Evolutionary conservation across 805 yeast species (phyloP), one percentile per base, ranked within the genome.

Genomic region (Starmerella asiatica): DNA sequence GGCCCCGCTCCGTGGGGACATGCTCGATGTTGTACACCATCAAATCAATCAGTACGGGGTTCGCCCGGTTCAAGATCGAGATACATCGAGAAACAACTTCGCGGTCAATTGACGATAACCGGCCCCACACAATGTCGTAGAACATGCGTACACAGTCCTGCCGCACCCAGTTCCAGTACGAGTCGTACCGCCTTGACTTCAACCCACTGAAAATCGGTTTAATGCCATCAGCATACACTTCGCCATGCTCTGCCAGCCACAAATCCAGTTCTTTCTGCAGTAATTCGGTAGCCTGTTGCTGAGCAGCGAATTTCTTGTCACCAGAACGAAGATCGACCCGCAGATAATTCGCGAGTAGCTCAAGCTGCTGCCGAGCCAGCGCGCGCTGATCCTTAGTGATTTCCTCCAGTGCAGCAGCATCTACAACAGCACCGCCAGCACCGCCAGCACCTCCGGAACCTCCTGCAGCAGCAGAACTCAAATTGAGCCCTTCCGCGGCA

Each of bases 111-210:
- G 83, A 78, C 46, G 85, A 75, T 48, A 80, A 72, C 49, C 82
- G 79, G 61, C 98, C 98, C 62, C 91, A 93, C 53, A 91, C 85
- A 55, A 91, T 85, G 63, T 91, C 96, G 59, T 74, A 91, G 67
- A 82, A 91, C 83, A 91, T 79, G 36, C 85, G 75, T 53, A 91
- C 68, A 45, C 91, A 81, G 60, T 91, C 94, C 69, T 91, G 98
- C 64, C 96, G 82, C 35, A 97, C 96, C 98, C 98, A 91, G 64
- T 93, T 93, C 98, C 98, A 91, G 64, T 86, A 85, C 18, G 96
- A 85, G 64, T 91, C 97, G 62, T 88, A 91, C 39, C 79, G 76
- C 68, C 98, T 81, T 21, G 96, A 94, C 69, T 91, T 91, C 65
- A 81, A 72, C 46, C 88, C 71, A 24, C 94, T 81, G 67, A 91